Percentiles rank a stretch among this genome's conserved stretches.
These are phyloP conservation scores for Plasmodium cynomolgi DNA, from an alignment of 169 alveolate genomes.

Conservation along the genomic window DNA sequence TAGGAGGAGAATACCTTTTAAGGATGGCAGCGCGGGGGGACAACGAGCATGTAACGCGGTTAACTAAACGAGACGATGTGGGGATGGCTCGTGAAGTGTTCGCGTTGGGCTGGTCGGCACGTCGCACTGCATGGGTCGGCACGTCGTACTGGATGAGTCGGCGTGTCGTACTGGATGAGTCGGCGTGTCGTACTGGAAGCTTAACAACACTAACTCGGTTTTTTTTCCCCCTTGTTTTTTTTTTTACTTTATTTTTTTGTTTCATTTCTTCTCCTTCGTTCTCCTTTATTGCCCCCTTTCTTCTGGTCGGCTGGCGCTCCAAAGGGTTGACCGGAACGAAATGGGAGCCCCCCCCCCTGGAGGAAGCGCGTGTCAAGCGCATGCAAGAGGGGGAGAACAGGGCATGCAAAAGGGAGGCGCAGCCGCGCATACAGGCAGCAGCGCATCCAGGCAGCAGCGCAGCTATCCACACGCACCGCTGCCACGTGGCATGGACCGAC, in stretches of 20 bases:
- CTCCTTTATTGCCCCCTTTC: neutral
- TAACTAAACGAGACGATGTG: neutral
- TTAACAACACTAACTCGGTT: neutral
- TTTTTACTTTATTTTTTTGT: neutral
- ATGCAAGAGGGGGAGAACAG: neutral
- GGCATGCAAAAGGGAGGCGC: neutral
- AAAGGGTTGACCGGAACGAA: neutral
- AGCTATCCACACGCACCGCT: neutral
- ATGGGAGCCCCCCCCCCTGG: neutral
- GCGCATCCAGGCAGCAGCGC: neutral
- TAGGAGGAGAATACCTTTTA: neutral
- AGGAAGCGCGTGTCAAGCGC: neutral
- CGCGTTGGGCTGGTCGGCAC: neutral
- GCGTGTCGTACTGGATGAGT: no score
- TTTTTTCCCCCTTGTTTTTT: neutral
- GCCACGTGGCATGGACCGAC: neutral
- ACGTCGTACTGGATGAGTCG: no score
- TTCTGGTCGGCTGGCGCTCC: neutral
- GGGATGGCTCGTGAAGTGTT: neutral
- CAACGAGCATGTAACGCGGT: neutral
- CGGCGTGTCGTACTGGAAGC: neutral
- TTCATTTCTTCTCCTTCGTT: neutral
- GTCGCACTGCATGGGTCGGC: neutral
- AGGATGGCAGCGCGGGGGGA: neutral
- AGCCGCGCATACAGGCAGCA: neutral